Conservation (phyloP, 2,329 filamentous ascomycete species). For the Thermomyces lanuginosus region DNA sequence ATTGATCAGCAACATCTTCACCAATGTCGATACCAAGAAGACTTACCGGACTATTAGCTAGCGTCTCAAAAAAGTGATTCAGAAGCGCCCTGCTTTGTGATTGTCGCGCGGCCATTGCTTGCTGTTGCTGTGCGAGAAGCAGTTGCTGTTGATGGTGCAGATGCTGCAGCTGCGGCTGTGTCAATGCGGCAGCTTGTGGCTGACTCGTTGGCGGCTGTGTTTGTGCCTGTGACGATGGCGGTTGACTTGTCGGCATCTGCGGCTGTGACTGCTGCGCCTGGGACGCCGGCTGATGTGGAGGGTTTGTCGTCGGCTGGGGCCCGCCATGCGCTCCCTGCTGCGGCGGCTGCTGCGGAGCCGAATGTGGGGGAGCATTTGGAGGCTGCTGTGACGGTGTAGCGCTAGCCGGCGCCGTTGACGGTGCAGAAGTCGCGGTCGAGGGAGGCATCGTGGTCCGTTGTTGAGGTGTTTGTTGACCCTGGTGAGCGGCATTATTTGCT, state of each 20-base stretch:
- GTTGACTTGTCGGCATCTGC: conserved; percentile 8
- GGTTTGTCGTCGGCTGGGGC: conserved; percentile 23
- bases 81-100: conserved; percentile 19
- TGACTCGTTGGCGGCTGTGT: conserved; percentile 4
- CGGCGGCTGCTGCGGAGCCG: conserved; percentile 16
- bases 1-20: too few relatives aligned
- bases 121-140: conserved; percentile 19
- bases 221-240: conserved; percentile 2
- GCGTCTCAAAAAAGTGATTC: conserved; percentile 35
- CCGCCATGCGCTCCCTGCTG: conserved; percentile 22
- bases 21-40: conserved; percentile 1
- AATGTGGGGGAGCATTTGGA: conserved; percentile 19
- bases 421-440: conserved; percentile 28
- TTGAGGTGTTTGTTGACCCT: conserved; percentile 24
- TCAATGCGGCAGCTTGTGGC: too few relatives aligned
- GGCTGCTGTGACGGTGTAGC: conserved; percentile 21
- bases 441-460: conserved; percentile 26
- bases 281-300: conserved; percentile 22
- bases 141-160: conserved; percentile 19
- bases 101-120: conserved; percentile 20
- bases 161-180: too few relatives aligned
- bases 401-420: conserved; percentile 24
- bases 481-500: conserved; percentile 20
- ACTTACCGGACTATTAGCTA: conserved; percentile 43
- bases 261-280: conserved; percentile 19